Evolutionary conservation across 805 yeast genomes (phyloP).

Genomic region (Hanseniaspora jakobsenii): DNA sequence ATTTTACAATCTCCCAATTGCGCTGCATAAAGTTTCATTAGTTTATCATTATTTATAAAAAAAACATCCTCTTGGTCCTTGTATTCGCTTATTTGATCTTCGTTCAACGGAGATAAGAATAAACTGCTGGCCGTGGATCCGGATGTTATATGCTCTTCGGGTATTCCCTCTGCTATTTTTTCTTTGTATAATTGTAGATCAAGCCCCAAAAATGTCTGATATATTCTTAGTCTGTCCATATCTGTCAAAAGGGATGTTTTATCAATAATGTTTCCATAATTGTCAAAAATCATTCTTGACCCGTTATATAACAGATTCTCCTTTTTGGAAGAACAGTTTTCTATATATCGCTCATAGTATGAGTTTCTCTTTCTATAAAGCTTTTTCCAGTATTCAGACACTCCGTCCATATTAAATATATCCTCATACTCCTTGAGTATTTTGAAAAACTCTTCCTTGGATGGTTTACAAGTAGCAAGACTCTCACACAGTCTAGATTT

Average conservation of each 20-base stretch:
- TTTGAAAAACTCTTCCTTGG: slow-evolving; percentile 29
- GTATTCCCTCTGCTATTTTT: slow-evolving; percentile 36
- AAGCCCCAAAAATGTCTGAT: slow-evolving; percentile 23
- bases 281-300: slow-evolving; percentile 28
- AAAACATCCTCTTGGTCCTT: slow-evolving; percentile 30
- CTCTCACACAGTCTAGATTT: slow-evolving; percentile 39
- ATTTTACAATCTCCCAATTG: slow-evolving; percentile 92
- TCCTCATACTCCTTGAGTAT: slow-evolving; percentile 41
- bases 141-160: slow-evolving; percentile 27
- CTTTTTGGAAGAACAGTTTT: slow-evolving; percentile 27
- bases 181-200: slow-evolving; percentile 24
- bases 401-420: slow-evolving; percentile 23
- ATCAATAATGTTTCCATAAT: slow-evolving; percentile 29
- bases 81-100: slow-evolving; percentile 15
- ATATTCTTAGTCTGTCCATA: slow-evolving; percentile 25
- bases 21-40: slow-evolving; percentile 60
- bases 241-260: slow-evolving; percentile 27
- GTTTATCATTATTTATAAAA: slow-evolving; percentile 46
- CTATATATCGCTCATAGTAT: slow-evolving; percentile 28
- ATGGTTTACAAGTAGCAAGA: slow-evolving; percentile 35
- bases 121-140: slow-evolving; percentile 71
- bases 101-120: slow-evolving; percentile 31
- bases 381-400: slow-evolving; percentile 75
- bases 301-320: slow-evolving; percentile 27
- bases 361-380: slow-evolving; percentile 41